Conservation (phyloP, 495 filamentous ascomycete species). For the Trichoderma parareesei region DNA sequence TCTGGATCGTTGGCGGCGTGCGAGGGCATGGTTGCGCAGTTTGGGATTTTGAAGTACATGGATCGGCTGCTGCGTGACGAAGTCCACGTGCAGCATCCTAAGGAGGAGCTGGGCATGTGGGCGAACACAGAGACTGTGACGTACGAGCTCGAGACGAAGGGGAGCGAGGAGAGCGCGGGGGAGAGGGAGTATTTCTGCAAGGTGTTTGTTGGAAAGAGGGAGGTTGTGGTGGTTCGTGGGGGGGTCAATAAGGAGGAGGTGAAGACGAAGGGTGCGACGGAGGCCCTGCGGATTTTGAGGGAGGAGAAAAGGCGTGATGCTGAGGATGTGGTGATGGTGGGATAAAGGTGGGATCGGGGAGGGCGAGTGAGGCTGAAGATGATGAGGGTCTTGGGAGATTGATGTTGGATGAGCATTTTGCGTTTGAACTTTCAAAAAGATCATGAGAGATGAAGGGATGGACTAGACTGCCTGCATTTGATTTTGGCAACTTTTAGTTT, state of each 20-base stretch:
- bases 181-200: conserved; percentile 35
- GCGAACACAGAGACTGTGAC: conserved; percentile 43
- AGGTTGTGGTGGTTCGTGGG: conserved; percentile 37
- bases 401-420: background rate
- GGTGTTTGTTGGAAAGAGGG: conserved; percentile 41
- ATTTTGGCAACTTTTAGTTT: too few relatives aligned
- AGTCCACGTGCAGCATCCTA: conserved; percentile 65
- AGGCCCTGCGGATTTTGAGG: conserved; percentile 29
- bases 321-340: background rate
- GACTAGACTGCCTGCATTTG: too few relatives aligned
- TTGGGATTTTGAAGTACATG: conserved; percentile 60
- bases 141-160: conserved; percentile 33
- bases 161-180: conserved; percentile 10
- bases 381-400: background rate
- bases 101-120: conserved; percentile 56
- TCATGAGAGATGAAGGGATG: too few relatives aligned
- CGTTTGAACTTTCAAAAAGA: background rate
- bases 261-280: conserved; percentile 46
- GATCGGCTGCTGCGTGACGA: conserved; percentile 48
- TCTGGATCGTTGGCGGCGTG: conserved; percentile 55
- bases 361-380: background rate
- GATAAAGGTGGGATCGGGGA: too few relatives aligned
- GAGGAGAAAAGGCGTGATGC: background rate
- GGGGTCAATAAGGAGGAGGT: conserved; percentile 47
- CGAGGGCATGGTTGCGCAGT: conserved; percentile 45